phyloP scores from a whole-genome alignment of 495 filamentous ascomycete species.

The Neurospora pannonica region DNA sequence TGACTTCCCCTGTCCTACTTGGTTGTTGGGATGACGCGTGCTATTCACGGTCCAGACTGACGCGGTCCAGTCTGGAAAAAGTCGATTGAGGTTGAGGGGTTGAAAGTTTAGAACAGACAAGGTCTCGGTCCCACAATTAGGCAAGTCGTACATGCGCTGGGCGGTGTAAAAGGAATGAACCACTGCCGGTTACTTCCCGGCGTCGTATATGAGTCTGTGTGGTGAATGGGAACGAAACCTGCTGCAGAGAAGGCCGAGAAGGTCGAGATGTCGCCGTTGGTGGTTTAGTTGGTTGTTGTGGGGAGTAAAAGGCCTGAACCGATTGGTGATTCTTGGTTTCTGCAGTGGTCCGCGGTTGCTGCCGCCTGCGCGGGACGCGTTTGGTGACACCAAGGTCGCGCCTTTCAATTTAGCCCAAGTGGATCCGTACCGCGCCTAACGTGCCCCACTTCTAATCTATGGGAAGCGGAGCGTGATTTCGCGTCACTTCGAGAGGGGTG shows the following conservation, averaged over 20 bases:
- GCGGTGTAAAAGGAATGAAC: not conserved
- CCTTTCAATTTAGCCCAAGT: constrained; percentile 2
- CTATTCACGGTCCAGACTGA: not conserved
- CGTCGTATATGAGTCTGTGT: not conserved
- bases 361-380: not conserved
- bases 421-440: not conserved
- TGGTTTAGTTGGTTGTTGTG: not conserved
- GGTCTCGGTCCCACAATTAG: not conserved
- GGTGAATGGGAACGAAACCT: not conserved
- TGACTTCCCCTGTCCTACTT: not conserved
- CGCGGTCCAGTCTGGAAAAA: not conserved
- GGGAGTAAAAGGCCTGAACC: not conserved
- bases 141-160: not conserved
- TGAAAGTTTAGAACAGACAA: not conserved
- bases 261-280: not conserved
- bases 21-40: not conserved
- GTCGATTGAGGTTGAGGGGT: not conserved
- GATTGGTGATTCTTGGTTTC: not conserved
- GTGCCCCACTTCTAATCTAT: not conserved
- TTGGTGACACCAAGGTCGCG: constrained; percentile 5
- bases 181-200: not conserved
- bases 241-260: not conserved
- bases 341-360: not conserved
- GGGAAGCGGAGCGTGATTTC: not conserved
- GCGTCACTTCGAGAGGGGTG: not conserved